Evolutionary conservation across 441 rosid genomes (phyloP).

Genomic region (Melianthus villosus): DNA sequence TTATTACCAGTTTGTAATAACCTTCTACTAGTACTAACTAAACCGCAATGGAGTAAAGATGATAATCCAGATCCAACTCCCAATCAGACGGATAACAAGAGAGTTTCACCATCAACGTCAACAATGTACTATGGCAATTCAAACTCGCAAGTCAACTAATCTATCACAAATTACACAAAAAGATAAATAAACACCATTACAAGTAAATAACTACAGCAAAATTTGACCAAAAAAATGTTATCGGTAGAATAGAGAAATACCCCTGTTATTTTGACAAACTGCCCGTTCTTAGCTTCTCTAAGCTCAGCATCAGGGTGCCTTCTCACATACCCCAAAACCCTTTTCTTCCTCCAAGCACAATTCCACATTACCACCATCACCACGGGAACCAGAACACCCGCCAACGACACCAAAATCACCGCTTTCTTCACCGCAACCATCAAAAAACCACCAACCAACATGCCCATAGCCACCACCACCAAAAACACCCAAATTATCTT

Average conservation of each 20-base stretch:
- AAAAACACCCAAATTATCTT: constrained; percentile 48
- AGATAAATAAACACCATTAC: no score
- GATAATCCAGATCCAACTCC: no score
- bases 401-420: constrained; percentile 48
- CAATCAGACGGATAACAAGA: no score
- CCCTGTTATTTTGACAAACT: constrained; percentile 82
- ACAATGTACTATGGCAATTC: no score
- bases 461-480: constrained; percentile 44
- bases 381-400: constrained; percentile 32
- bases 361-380: constrained; percentile 46
- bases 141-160: no score
- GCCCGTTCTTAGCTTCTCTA: constrained; percentile 80
- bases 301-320: constrained; percentile 62
- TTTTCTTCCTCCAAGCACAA: constrained; percentile 49
- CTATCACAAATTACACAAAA: no score
- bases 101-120: no score
- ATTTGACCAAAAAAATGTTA: not conserved
- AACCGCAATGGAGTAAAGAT: no score
- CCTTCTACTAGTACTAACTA: no score
- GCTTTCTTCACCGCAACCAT: constrained; percentile 62
- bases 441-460: constrained; percentile 53
- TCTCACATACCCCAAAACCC: constrained; percentile 32
- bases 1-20: no score
- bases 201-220: not conserved
- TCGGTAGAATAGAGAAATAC: constrained; percentile 22